These are phyloP conservation scores for Tanacetum coccineum DNA, from an alignment of 129 eudicot species.

Conservation along the genomic window DNA sequence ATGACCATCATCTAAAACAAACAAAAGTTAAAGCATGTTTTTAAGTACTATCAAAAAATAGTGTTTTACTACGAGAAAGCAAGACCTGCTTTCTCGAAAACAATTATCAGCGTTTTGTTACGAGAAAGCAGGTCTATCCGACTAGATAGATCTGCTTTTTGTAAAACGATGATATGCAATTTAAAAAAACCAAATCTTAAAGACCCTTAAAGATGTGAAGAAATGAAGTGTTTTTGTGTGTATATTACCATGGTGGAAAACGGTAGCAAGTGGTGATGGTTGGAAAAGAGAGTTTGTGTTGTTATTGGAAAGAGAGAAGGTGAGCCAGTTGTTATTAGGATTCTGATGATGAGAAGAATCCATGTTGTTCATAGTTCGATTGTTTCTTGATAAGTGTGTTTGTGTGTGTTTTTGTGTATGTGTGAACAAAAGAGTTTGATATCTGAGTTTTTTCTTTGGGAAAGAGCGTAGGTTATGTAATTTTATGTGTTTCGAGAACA, in stretches of 20 bases:
- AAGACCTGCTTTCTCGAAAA: too few species aligned
- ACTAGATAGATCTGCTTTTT: too few species aligned
- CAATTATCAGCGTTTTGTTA: too few species aligned
- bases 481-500: slow-evolving; percentile 19
- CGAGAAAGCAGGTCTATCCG: too few species aligned
- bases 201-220: too few species aligned
- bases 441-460: slow-evolving; percentile 43
- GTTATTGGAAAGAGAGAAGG: slow-evolving; percentile 73
- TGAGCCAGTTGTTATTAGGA: slow-evolving; percentile 54
- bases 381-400: slow-evolving; percentile 23
- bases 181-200: too few species aligned
- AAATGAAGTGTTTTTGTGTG: neutral
- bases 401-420: slow-evolving; percentile 6
- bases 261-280: slow-evolving; percentile 24
- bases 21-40: neutral
- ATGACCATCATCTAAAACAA: slow-evolving; percentile 21
- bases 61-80: too few species aligned
- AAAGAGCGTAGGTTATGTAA: slow-evolving; percentile 39
- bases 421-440: slow-evolving; percentile 11
- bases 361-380: slow-evolving; percentile 29
- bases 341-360: slow-evolving; percentile 45
- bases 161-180: too few species aligned
- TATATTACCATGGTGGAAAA: slow-evolving; percentile 28
- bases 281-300: slow-evolving; percentile 19
- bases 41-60: neutral